phyloP scores from a whole-genome alignment of 805 yeast species.

The Nakazawaea peltata region DNA sequence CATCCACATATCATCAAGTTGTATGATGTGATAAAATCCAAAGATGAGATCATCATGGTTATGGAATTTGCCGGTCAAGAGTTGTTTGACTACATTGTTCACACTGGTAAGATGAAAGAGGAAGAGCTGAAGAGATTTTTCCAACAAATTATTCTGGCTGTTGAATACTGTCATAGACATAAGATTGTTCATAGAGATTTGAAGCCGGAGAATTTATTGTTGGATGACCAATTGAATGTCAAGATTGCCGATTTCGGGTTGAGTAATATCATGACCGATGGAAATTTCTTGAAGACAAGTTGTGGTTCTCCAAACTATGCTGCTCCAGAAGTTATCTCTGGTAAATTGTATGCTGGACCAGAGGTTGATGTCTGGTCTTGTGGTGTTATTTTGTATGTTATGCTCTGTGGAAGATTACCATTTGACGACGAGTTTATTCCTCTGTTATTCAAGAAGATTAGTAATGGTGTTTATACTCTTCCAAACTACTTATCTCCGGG shows the following conservation, averaged over 20 bases:
- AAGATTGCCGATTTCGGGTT: conserved; percentile 96
- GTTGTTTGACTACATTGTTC: conserved; percentile 90
- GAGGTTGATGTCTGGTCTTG: conserved; percentile 98
- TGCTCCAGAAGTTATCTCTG: conserved; percentile 94
- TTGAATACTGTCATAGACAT: conserved; percentile 92
- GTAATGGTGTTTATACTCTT: conserved; percentile 85
- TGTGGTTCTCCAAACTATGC: conserved; percentile 98
- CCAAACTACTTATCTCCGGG: conserved; percentile 85
- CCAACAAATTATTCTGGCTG: conserved; percentile 95
- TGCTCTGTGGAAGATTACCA: conserved; percentile 93
- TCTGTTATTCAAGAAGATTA: conserved; percentile 83
- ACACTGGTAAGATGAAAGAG: conserved; percentile 88
- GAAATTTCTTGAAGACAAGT: conserved; percentile 87
- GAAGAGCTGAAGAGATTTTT: conserved; percentile 87
- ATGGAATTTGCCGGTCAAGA: conserved; percentile 97
- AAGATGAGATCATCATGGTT: conserved; percentile 95
- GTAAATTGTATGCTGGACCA: conserved; percentile 94
- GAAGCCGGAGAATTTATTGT: conserved; percentile 86
- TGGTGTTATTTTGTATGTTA: conserved; percentile 90
- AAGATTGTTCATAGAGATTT: conserved; percentile 95
- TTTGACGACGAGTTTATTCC: conserved; percentile 97
- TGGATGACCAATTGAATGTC: conserved; percentile 86
- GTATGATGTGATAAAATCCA: conserved; percentile 90
- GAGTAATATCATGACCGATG: conserved; percentile 95
- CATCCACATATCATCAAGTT: conserved; percentile 96